Conservation (phyloP, 2,329 filamentous ascomycete species). For the Triangularia setosa region DNA sequence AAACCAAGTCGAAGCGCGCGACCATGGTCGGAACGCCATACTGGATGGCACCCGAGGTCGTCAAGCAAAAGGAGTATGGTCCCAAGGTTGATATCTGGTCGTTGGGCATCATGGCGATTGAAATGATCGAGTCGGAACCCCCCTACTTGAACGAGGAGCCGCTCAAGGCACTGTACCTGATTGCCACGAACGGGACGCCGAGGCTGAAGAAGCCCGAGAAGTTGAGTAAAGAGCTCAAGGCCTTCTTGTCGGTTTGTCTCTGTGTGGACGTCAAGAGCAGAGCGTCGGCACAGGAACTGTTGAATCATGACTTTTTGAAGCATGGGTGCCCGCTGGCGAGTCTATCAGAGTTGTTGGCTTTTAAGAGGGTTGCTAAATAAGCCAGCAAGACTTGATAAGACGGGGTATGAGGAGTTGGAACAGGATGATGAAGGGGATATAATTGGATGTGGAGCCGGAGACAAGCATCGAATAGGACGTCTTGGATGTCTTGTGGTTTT, state of each 20-base stretch:
- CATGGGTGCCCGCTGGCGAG: constrained; percentile 81
- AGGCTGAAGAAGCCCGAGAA: constrained; percentile 98
- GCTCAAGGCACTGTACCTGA: constrained; percentile 93
- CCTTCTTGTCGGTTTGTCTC: constrained; percentile 91
- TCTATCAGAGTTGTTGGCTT: constrained; percentile 81
- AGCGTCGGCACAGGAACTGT: constrained; percentile 83
- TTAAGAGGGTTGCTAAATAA: constrained; percentile 70
- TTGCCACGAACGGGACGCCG: constrained; percentile 95
- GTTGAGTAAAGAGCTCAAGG: constrained; percentile 95
- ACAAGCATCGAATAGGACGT: not conserved
- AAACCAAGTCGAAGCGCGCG: constrained; percentile 92
- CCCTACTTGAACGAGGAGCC: constrained; percentile 98
- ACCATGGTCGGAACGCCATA: constrained; percentile 99
- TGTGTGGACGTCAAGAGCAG: constrained; percentile 95
- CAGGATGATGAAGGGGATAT: not conserved
- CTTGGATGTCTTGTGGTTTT: not conserved
- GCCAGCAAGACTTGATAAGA: not conserved
- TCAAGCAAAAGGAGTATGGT: constrained; percentile 98
- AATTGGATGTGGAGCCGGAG: not conserved
- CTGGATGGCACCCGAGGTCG: constrained; percentile 99
- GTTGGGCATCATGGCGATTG: constrained; percentile 97
- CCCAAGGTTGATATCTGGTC: constrained; percentile 99
- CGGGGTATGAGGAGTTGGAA: not conserved
- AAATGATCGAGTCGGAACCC: constrained; percentile 99
- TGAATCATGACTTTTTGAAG: constrained; percentile 91